Percentiles rank a stretch among this genome's conserved stretches.
Conservation (phyloP, 257 asterid species). For the Henckelia pumila region DNA sequence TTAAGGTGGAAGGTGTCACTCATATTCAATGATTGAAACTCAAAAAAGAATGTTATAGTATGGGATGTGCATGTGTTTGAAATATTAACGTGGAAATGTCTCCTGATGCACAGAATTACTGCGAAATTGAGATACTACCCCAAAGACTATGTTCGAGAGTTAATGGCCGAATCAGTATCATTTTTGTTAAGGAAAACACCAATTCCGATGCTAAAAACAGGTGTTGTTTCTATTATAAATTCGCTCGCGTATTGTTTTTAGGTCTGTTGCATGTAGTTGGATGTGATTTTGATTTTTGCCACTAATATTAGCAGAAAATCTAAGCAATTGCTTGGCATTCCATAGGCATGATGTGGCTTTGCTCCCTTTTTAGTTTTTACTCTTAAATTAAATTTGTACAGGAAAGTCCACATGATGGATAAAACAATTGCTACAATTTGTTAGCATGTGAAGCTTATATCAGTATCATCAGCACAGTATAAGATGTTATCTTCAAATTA, state of each 20-base stretch:
- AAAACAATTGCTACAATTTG: constrained; percentile 1
- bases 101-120: constrained; percentile 48
- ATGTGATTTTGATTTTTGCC: not conserved
- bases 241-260: constrained; percentile 9
- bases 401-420: constrained; percentile 6
- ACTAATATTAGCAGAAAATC: not conserved
- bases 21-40: constrained; percentile 3
- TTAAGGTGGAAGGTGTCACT: constrained; percentile 4
- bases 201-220: constrained; percentile 56
- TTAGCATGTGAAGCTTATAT: constrained; percentile 5
- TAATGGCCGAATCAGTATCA: constrained; percentile 84
- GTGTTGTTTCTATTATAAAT: constrained; percentile 33
- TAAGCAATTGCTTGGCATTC: not conserved
- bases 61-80: constrained; percentile 11
- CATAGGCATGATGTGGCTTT: not conserved
- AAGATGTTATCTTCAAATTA: constrained; percentile 3
- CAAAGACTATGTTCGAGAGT: constrained; percentile 67
- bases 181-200: constrained; percentile 75
- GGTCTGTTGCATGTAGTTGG: constrained; percentile 1
- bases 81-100: constrained; percentile 5
- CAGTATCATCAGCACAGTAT: not conserved
- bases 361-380: constrained; percentile 6
- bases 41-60: not conserved
- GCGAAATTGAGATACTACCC: constrained; percentile 69
- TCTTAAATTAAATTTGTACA: constrained; percentile 9